Evolutionary conservation across 73 alveolate species (phyloP).

Genomic region (Tetrahymena elliotti): DNA sequence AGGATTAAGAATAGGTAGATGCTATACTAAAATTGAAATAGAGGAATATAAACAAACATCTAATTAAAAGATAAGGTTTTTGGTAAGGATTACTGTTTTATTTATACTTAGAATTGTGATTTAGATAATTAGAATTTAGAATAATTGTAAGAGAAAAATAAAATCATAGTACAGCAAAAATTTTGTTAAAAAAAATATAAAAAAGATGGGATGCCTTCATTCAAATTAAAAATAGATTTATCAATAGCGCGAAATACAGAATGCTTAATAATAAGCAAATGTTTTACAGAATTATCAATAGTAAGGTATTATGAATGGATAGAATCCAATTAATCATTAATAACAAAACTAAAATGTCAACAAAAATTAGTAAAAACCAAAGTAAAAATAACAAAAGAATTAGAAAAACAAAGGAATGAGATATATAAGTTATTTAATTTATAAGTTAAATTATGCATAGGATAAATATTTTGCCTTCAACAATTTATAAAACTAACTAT

Average conservation of each 20-base stretch:
- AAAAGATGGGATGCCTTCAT: neutral
- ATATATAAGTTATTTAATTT: neutral
- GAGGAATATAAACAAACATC: too few relatives aligned
- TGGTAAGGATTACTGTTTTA: too few relatives aligned
- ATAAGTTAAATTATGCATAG: neutral
- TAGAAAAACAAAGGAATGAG: neutral
- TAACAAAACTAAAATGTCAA: neutral
- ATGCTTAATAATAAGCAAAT: neutral
- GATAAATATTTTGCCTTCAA: neutral
- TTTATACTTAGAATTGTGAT: too few relatives aligned
- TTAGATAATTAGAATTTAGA: too few relatives aligned
- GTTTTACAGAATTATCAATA: neutral
- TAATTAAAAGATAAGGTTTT: too few relatives aligned
- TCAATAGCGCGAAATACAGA: neutral
- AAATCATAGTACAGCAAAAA: neutral
- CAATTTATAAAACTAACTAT: neutral
- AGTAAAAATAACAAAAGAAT: neutral
- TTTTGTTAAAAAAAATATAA: too few relatives aligned
- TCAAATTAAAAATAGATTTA: neutral
- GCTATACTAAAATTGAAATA: too few relatives aligned
- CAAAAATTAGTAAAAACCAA: neutral
- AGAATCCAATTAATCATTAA: neutral
- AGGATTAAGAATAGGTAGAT: too few relatives aligned
- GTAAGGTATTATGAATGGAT: too few relatives aligned
- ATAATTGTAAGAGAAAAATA: too few relatives aligned